Base-by-base conservation (phyloP, 345 rosid genomes). In the Rhodomyrtus tomentosa region DNA sequence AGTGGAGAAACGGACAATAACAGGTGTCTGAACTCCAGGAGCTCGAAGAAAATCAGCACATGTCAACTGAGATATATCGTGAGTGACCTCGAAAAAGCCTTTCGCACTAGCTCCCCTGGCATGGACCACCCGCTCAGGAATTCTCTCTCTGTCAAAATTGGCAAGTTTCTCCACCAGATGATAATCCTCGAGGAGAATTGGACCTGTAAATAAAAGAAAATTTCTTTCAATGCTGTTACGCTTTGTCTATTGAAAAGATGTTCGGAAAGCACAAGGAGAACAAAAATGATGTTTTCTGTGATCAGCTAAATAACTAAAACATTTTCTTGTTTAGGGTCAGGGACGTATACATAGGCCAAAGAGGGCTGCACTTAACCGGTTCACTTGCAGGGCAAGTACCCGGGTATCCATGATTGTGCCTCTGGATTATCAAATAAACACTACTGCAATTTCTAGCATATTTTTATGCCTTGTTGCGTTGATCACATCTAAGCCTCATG, bases 31-130 rank as follows among this genome's bases (percentile, higher is more conserved):
- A 83, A 91, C 98, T 55, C 99, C 96, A 11, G 98, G 94, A 22
- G 96, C 92, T 45, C 99, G 94, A 42, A 97, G 99, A 87, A 97
- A 97, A 89, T 97, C 99, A 84, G 99, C 99, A 86, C 95, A 94
- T n/a, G 96, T 87, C 81, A 95, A 94, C 73, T 89, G 56, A 55
- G 99, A 91, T 84, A 97, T 88, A 84, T 95, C 95, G 85, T 95
- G 99, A 74, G 99, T 95, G 85, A 95, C 98, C 93, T 97, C 98
- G 85, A 97, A 97, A 94, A 97, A 97, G 83, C 99, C 99, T 90
- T 97, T 97, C 25, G 99, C 98, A 88, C 99, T 97, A 58, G 99
- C 99, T 82, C 99, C 98, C 90, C 99, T 92, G 55, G 99, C 98
- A 88, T 97, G 99, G 89, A 97, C 99, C 38, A 97, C 98, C 84